Conservation (phyloP, 164 flowering plant species). For the Platanus orientalis region DNA sequence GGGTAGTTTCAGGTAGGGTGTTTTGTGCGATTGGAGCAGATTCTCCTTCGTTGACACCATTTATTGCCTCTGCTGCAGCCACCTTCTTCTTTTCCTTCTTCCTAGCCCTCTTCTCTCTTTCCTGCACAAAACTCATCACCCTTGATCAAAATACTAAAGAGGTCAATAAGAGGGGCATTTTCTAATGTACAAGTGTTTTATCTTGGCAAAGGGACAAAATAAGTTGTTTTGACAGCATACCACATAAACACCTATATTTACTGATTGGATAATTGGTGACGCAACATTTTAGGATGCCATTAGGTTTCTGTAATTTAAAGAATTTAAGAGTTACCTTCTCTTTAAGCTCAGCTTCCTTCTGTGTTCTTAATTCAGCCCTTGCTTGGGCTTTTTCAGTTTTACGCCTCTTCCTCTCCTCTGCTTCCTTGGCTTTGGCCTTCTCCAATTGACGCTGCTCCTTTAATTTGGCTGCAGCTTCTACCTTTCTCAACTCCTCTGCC, state of each 20-base stretch:
- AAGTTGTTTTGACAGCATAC: too few species aligned
- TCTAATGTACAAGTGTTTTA: background rate
- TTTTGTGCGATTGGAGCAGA: slow-evolving; percentile 26
- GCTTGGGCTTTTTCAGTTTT: slow-evolving; percentile 72
- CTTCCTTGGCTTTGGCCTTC: slow-evolving; percentile 79
- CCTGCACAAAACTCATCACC: slow-evolving; percentile 40
- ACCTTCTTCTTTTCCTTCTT: slow-evolving; percentile 49
- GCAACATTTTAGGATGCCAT: background rate
- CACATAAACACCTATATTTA: too few species aligned
- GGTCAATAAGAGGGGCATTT: background rate
- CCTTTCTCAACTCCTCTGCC: slow-evolving; percentile 54
- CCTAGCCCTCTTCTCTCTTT: slow-evolving; percentile 61
- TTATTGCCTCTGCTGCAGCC: slow-evolving; percentile 19
- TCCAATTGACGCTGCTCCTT: slow-evolving; percentile 74
- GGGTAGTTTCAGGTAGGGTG: slow-evolving; percentile 19
- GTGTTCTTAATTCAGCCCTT: slow-evolving; percentile 62
- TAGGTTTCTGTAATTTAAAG: background rate
- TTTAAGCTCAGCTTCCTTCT: slow-evolving; percentile 79
- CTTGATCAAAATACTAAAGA: background rate
- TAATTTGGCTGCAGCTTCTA: slow-evolving; percentile 58
- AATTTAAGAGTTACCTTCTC: slow-evolving; percentile 52
- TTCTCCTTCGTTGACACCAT: slow-evolving; percentile 28
- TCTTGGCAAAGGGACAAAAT: background rate
- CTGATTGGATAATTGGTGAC: background rate
- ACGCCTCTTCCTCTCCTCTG: slow-evolving; percentile 78